These are phyloP conservation scores for Arabidopsis hybrid DNA, from an alignment of 441 rosid species.

Conservation along the genomic window DNA sequence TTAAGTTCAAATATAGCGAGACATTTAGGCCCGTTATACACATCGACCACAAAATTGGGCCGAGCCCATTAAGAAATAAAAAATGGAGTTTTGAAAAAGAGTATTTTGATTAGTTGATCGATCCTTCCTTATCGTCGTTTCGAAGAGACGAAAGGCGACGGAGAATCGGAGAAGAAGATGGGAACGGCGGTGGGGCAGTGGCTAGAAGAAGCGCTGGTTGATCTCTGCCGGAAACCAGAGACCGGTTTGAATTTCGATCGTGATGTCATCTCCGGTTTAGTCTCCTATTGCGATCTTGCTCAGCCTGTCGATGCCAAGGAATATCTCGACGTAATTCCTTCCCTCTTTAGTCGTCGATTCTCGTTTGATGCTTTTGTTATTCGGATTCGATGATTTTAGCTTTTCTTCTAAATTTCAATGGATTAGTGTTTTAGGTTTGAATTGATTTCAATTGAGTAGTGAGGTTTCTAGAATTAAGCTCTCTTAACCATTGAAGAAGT, in stretches of 20 bases:
- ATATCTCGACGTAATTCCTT: slow-evolving; percentile 75
- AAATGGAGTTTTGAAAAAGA: neutral
- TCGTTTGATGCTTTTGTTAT: neutral
- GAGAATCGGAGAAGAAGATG: slow-evolving; percentile 49
- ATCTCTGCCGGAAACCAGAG: slow-evolving; percentile 65
- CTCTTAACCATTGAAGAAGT: neutral
- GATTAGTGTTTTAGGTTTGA: neutral
- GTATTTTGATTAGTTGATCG: neutral
- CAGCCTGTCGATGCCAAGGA: slow-evolving; percentile 93
- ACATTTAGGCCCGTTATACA: neutral
- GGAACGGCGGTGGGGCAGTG: slow-evolving; percentile 73
- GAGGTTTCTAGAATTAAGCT: neutral
- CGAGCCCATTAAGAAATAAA: neutral
- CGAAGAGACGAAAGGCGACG: slow-evolving; percentile 28
- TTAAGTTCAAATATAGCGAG: neutral
- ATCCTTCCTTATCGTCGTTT: neutral
- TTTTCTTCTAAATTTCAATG: neutral
- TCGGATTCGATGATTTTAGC: neutral
- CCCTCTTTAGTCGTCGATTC: neutral
- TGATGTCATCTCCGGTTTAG: slow-evolving; percentile 84
- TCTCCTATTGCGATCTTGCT: slow-evolving; percentile 92
- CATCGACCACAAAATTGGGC: neutral
- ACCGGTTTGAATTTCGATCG: slow-evolving; percentile 81
- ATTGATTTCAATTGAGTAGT: neutral
- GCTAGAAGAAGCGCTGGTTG: slow-evolving; percentile 78